Evolutionary conservation across 225 moss, liverwort and hornwort genomes (phyloP).

Genomic region (Marchantia polymorpha): DNA sequence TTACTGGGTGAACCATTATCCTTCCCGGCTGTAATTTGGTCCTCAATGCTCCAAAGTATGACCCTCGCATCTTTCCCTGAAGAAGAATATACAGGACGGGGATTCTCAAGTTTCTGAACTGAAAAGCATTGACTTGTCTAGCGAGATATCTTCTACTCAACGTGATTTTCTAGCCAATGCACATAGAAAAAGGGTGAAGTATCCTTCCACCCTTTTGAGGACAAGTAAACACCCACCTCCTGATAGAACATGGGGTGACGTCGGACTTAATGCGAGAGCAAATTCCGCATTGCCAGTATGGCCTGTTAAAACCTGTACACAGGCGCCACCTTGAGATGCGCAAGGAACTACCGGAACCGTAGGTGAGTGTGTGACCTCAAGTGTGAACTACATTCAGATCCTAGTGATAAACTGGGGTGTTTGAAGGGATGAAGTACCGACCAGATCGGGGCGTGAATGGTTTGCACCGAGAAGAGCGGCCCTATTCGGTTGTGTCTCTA

Average conservation of each 20-base stretch:
- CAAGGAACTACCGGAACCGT: not conserved
- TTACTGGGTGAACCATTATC: slow-evolving; percentile 39
- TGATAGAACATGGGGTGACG: slow-evolving; percentile 75
- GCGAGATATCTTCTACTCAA: too few species aligned
- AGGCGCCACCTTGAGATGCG: not conserved
- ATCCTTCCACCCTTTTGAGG: not conserved
- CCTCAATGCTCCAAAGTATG: slow-evolving; percentile 85
- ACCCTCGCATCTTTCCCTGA: slow-evolving; percentile 80
- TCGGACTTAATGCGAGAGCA: slow-evolving; percentile 76
- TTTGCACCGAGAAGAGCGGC: slow-evolving; percentile 53
- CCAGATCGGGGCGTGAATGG: slow-evolving; percentile 83
- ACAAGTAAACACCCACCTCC: slow-evolving; percentile 54
- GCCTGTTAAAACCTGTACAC: slow-evolving; percentile 63
- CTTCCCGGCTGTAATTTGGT: slow-evolving; percentile 57
- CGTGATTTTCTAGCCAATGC: too few species aligned
- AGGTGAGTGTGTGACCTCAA: not conserved
- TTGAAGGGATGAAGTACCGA: slow-evolving; percentile 16
- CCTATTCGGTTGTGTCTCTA: slow-evolving; percentile 80
- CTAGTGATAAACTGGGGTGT: not conserved
- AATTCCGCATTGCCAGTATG: slow-evolving; percentile 91
- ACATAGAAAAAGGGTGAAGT: too few species aligned
- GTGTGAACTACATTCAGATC: too few species aligned
- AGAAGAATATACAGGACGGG: not conserved
- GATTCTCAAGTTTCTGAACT: too few species aligned
- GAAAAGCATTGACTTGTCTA: too few species aligned